phyloP scores from a whole-genome alignment of 1,284 basidiomycete genomes.

The Cryptococcus sp. region DNA sequence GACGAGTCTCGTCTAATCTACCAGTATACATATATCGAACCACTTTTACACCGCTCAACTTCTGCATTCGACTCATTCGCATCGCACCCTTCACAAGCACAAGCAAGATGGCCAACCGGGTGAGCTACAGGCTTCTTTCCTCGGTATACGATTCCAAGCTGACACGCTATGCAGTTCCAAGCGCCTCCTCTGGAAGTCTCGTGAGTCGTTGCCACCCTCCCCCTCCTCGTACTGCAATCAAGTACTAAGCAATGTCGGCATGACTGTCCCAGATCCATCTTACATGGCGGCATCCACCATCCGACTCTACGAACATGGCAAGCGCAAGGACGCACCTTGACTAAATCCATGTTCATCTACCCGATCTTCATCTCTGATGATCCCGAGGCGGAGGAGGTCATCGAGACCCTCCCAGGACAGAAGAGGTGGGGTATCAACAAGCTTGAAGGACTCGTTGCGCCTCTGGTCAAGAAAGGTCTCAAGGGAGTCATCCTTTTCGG shows the following conservation, averaged over 20 bases:
- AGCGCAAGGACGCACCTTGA: slow-evolving; percentile 65
- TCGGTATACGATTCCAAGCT: neutral
- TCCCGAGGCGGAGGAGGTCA: slow-evolving; percentile 74
- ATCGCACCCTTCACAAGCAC: neutral
- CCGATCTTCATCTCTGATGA: slow-evolving; percentile 96
- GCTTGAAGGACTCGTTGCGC: slow-evolving; percentile 82
- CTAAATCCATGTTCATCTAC: slow-evolving; percentile 94
- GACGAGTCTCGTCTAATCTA: neutral
- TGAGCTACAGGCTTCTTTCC: neutral
- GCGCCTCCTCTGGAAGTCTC: slow-evolving; percentile 39
- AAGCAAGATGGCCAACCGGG: slow-evolving; percentile 2
- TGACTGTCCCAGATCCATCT: slow-evolving; percentile 62
- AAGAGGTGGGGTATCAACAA: slow-evolving; percentile 92
- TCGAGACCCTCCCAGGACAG: slow-evolving; percentile 78
- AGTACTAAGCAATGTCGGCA: neutral
- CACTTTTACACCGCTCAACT: neutral
- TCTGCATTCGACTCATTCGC: neutral
- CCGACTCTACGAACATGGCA: slow-evolving; percentile 85
- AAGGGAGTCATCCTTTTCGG: slow-evolving; percentile 94
- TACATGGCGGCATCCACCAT: slow-evolving; percentile 91
- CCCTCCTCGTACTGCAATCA: neutral
- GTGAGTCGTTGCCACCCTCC: slow-evolving; percentile 18
- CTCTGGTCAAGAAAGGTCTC: slow-evolving; percentile 86
- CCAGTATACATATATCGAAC: too few species aligned
- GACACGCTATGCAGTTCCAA: slow-evolving; percentile 16